Percentiles rank a stretch among this genome's conserved stretches.
phyloP scores from a whole-genome alignment of 208 protist genomes.

The Herpetomonas samuelpessoai region DNA sequence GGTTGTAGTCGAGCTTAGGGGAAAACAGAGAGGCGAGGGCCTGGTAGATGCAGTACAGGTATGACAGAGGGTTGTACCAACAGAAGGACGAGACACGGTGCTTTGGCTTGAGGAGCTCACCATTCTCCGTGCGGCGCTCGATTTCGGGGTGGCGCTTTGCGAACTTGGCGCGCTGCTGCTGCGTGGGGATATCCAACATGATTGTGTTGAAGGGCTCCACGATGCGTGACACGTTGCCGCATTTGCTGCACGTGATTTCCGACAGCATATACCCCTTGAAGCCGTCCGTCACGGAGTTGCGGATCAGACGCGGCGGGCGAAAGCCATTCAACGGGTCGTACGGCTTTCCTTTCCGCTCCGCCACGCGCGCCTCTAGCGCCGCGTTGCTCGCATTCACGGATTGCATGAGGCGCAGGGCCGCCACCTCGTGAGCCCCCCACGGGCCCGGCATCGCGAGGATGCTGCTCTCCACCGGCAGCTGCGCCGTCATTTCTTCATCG shows the following conservation, averaged over 20 bases:
- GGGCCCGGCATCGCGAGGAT: slow-evolving; percentile 8
- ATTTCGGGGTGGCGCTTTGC: slow-evolving; percentile 49
- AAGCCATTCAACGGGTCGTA: slow-evolving; percentile 28
- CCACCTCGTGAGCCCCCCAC: slow-evolving; percentile 30
- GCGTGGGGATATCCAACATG: slow-evolving; percentile 68
- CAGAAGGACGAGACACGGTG: slow-evolving; percentile 16
- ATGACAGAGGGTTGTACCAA: slow-evolving; percentile 67
- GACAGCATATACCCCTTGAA: slow-evolving; percentile 81
- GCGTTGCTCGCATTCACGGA: slow-evolving; percentile 71
- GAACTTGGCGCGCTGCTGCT: slow-evolving; percentile 43
- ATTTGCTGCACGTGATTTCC: slow-evolving; percentile 69
- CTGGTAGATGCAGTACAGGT: slow-evolving; percentile 15
- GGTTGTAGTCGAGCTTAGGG: slow-evolving; percentile 28
- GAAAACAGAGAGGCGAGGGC: slow-evolving; percentile 25
- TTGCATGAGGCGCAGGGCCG: slow-evolving; percentile 51
- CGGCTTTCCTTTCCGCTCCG: slow-evolving; percentile 27
- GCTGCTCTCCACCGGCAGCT: background rate
- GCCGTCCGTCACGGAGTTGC: slow-evolving; percentile 65
- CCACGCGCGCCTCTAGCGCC: slow-evolving; percentile 36
- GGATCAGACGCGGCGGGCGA: slow-evolving; percentile 43
- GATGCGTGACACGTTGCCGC: slow-evolving; percentile 50
- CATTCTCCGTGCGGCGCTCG: slow-evolving; percentile 23
- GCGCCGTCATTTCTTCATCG: background rate
- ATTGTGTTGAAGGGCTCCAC: slow-evolving; percentile 74
- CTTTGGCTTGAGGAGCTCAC: slow-evolving; percentile 23